Evolutionary conservation across 176 grass and related monocot species (phyloP), one percentile per base, ranked within the genome.

Genomic region (Avena eriantha): DNA sequence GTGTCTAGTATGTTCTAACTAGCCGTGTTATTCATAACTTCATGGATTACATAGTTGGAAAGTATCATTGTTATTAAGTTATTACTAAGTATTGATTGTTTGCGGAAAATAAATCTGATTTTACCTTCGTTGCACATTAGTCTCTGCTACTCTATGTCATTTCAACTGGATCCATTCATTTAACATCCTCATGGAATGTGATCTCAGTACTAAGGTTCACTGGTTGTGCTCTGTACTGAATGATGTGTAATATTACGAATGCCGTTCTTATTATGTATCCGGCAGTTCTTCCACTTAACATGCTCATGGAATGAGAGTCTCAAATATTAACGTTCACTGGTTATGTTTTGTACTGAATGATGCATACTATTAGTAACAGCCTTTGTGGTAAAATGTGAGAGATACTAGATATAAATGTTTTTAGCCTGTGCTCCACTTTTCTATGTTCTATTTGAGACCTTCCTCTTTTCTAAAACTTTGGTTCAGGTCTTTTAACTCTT

Each of bases 121-220:
- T 71, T 50, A 61, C 51, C 61, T 59, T 80, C 26, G 13, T 63
- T 53, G n/a, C n/a, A 55, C 48, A 17, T 74, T 76, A 80, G 39
- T 23, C 10, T 82, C 72, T 70, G 5, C 33, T 72, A 19, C 57
- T 76, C 49, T 57, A 6, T 39, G 36, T 34, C 35, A 64, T 60
- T 48, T 56, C 21, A 77, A 2, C 34, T 76, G 6, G n/a, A 41
- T 54, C 43, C 61, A 11, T 56, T 73, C 34, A 21, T 84, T 50
- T 34, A 68, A 36, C 26, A 56, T 89, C 57, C 39, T 71, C 46
- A 74, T 65, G 53, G 19, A 49, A 23, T 41, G 24, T 5, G 8
- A 82, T 76, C 70, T 64, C 43, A 49, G 73, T 19, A 82, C 19
- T 59, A 77, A 83, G 50, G 49, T 77, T 45, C 29, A 65, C 43